Conservation (phyloP, 2,329 filamentous ascomycete genomes). For the Trichoderma sp. region DNA sequence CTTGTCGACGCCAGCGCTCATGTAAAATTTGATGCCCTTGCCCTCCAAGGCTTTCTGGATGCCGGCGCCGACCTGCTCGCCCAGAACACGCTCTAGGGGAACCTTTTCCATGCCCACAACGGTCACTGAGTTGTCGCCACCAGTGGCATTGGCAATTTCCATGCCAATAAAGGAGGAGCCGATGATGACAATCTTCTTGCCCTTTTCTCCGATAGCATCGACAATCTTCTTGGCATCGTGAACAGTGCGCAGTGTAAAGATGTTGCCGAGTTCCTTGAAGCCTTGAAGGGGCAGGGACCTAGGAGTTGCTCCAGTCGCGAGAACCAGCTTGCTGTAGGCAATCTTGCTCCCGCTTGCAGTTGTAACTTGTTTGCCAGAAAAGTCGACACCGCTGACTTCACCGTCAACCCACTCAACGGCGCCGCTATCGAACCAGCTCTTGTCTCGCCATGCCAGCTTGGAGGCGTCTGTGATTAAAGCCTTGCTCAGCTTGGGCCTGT, state of each 20-base stretch:
- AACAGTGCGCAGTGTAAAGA: slow-evolving; percentile 81
- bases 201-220: slow-evolving; percentile 74
- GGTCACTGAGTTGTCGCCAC: slow-evolving; percentile 78
- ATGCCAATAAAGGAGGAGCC: slow-evolving; percentile 97
- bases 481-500: slow-evolving; percentile 95
- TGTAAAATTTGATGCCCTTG: slow-evolving; percentile 85
- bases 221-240: slow-evolving; percentile 77
- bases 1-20: slow-evolving; percentile 79
- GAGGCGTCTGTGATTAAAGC: slow-evolving; percentile 78
- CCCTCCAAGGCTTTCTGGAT: slow-evolving; percentile 79
- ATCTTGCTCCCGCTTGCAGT: slow-evolving; percentile 73
- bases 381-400: slow-evolving; percentile 75
- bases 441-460: slow-evolving; percentile 76
- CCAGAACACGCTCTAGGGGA: slow-evolving; percentile 85
- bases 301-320: slow-evolving; percentile 84
- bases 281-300: slow-evolving; percentile 76
- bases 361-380: slow-evolving; percentile 69
- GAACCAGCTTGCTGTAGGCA: slow-evolving; percentile 82
- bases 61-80: slow-evolving; percentile 75
- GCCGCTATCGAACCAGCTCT: slow-evolving; percentile 72
- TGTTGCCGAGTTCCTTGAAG: slow-evolving; percentile 82
- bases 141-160: slow-evolving; percentile 86
- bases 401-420: slow-evolving; percentile 60
- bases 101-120: slow-evolving; percentile 86
- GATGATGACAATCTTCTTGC: slow-evolving; percentile 89